Evolutionary conservation across 257 asterid species (phyloP).

Genomic region (Solanum commersonii): DNA sequence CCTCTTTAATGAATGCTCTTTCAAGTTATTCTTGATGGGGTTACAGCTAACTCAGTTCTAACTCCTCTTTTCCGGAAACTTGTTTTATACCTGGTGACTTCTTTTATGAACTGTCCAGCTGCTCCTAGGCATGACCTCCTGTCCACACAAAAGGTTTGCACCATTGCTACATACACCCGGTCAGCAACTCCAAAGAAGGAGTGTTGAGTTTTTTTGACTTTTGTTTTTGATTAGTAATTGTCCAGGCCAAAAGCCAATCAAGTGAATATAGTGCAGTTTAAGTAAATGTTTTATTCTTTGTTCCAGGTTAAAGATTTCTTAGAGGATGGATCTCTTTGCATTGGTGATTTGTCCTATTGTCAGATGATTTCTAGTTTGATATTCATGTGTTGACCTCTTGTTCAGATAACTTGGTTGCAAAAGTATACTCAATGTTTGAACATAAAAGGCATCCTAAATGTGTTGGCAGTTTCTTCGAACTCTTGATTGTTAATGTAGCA

Average conservation of each 20-base stretch:
- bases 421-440: not conserved
- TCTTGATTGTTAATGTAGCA: not conserved
- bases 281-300: not conserved
- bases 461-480: not conserved
- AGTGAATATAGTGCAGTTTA: not conserved
- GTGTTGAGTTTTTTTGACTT: not conserved
- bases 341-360: not conserved
- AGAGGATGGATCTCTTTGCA: not conserved
- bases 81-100: not conserved
- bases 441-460: not conserved
- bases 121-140: not conserved
- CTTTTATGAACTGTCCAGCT: not conserved
- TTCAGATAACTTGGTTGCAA: not conserved
- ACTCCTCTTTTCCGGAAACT: not conserved
- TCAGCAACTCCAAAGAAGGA: not conserved
- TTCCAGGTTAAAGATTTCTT: not conserved
- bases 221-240: not conserved
- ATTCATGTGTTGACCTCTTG: not conserved
- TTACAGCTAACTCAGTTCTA: not conserved
- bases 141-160: not conserved
- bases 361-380: not conserved
- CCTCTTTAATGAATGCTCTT: not conserved
- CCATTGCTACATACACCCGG: not conserved
- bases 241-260: not conserved
- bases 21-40: not conserved